A percentile compares a stretch with the other conserved stretches of the same genome.
These are phyloP conservation scores for Cryptococcus sp. DNA, from an alignment of 1,284 basidiomycete species.

Conservation along the genomic window DNA sequence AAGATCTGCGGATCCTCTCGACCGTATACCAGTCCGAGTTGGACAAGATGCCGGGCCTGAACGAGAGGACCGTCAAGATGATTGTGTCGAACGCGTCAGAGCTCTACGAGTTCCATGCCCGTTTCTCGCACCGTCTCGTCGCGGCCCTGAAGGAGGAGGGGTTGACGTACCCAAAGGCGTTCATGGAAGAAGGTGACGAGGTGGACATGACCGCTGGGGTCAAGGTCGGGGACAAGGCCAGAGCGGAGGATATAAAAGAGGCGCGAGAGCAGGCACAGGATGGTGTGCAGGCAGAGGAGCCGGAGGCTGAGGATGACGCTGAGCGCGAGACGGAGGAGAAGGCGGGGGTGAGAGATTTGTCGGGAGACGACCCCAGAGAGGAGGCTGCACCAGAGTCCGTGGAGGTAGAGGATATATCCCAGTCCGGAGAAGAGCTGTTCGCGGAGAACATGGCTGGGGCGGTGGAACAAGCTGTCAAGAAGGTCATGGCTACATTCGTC, in stretches of 20 bases:
- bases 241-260: not conserved
- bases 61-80: conserved; percentile 38
- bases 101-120: conserved; percentile 70
- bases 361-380: too few species aligned
- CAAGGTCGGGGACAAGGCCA: not conserved
- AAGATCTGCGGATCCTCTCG: conserved; percentile 70
- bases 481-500: conserved; percentile 62
- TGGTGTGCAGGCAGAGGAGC: too few species aligned
- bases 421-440: too few species aligned
- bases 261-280: too few species aligned
- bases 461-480: conserved; percentile 56
- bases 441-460: conserved; percentile 20
- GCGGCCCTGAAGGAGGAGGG: conserved; percentile 57
- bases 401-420: conserved; percentile 6
- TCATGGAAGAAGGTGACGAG: not conserved
- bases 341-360: too few species aligned
- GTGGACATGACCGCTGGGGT: not conserved
- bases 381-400: not conserved
- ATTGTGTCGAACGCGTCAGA: conserved; percentile 70
- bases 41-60: conserved; percentile 47
- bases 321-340: too few species aligned
- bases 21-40: conserved; percentile 54
- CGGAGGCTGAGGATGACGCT: too few species aligned
- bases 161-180: conserved; percentile 19
- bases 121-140: conserved; percentile 55